These are phyloP conservation scores for Cystoisospora suis DNA, from an alignment of 169 alveolate species.

Conservation along the genomic window DNA sequence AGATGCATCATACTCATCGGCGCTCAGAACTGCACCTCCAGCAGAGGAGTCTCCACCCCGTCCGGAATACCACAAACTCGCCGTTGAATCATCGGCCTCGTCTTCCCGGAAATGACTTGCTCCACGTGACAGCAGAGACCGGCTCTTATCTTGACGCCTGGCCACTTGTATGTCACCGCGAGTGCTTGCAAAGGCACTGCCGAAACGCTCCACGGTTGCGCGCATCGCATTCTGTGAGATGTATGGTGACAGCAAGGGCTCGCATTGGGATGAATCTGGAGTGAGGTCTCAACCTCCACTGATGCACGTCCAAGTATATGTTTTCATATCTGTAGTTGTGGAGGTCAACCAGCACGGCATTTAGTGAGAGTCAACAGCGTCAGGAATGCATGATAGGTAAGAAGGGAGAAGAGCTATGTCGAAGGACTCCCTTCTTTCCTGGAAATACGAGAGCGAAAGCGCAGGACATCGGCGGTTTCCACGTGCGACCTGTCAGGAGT, in stretches of 20 bases:
- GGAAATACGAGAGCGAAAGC: too few species aligned
- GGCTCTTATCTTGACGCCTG: background rate
- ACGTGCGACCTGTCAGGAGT: too few species aligned
- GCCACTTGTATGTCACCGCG: background rate
- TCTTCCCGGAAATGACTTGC: background rate
- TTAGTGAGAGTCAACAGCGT: background rate
- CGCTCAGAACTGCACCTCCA: background rate
- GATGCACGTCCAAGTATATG: background rate
- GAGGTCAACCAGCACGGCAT: background rate
- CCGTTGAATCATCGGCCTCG: background rate
- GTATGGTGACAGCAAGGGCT: too few species aligned
- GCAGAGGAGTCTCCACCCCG: background rate
- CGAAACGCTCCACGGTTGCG: conserved; percentile 41
- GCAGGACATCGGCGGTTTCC: too few species aligned
- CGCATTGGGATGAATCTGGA: too few species aligned
- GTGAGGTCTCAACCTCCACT: too few species aligned
- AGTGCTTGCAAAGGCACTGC: background rate
- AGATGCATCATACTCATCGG: background rate
- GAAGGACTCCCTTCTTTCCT: too few species aligned
- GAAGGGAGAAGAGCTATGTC: too few species aligned
- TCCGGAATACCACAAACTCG: background rate
- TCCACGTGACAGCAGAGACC: background rate
- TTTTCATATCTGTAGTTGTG: background rate
- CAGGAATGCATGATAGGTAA: too few species aligned
- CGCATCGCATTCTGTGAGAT: conserved; percentile 39